These are phyloP conservation scores for Talaromyces funiculosus DNA, from an alignment of 2,329 filamentous ascomycete species.

Conservation along the genomic window DNA sequence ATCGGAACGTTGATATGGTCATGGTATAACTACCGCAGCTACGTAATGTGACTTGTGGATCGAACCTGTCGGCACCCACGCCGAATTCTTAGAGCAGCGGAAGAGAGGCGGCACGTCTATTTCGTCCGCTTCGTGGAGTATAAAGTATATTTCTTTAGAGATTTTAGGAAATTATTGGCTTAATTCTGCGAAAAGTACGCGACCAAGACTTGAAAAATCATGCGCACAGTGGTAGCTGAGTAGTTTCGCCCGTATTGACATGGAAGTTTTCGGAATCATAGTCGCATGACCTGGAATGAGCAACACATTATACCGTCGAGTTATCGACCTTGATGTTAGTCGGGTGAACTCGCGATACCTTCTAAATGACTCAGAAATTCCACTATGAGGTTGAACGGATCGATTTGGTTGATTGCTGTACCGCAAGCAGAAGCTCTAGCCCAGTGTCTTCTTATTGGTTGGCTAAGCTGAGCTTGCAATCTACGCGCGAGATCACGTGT, in stretches of 20 bases:
- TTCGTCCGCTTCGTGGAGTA: background rate
- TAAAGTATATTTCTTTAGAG: background rate
- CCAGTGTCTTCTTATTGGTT: background rate
- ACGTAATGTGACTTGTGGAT: background rate
- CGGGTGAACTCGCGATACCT: background rate
- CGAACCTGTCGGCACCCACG: background rate
- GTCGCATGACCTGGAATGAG: background rate
- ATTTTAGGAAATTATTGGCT: background rate
- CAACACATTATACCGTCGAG: background rate
- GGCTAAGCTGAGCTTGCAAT: background rate
- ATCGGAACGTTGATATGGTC: constrained; percentile 12
- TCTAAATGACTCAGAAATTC: background rate
- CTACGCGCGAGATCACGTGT: background rate
- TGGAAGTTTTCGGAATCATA: background rate
- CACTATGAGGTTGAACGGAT: background rate
- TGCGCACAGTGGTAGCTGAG: background rate
- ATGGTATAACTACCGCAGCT: background rate
- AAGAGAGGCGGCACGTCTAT: background rate
- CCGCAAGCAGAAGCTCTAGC: background rate
- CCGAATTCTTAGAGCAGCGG: background rate
- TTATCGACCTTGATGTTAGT: background rate
- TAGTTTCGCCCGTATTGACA: background rate
- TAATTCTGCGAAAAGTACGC: background rate
- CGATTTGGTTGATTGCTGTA: background rate
- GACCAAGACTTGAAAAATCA: background rate